A percentile compares a stretch with the other conserved stretches of the same genome.
Evolutionary conservation across 305 asterid genomes (phyloP).

Genomic region (Coffea humblotiana): DNA sequence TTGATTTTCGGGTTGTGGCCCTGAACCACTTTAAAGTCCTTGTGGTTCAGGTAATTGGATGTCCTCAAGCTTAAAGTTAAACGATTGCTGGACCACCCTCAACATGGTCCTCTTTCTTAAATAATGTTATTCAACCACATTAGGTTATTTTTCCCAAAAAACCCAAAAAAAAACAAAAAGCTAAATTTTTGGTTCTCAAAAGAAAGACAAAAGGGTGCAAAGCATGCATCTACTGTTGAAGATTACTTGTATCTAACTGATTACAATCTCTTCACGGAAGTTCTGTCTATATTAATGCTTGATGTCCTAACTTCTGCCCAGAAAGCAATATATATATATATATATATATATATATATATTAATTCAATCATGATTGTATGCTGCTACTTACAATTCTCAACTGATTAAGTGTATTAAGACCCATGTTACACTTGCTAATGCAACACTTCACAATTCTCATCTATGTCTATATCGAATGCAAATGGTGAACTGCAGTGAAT

Average conservation of each 20-base stretch:
- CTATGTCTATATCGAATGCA: too few relatives aligned
- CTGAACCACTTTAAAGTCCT: neutral
- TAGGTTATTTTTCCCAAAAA: neutral
- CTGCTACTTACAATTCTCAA: neutral
- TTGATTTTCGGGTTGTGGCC: neutral
- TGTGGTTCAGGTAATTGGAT: slow-evolving; percentile 1
- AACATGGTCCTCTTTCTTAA: neutral
- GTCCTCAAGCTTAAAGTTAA: slow-evolving; percentile 15
- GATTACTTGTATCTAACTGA: neutral
- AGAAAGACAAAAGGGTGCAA: neutral
- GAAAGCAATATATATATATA: neutral
- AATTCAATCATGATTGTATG: neutral
- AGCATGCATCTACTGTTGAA: neutral
- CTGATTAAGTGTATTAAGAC: neutral
- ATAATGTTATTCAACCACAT: neutral
- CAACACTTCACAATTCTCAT: too few relatives aligned
- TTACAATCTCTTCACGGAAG: neutral
- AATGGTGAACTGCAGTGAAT: too few relatives aligned
- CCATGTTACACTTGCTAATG: neutral
- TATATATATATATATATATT: neutral
- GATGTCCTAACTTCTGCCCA: neutral
- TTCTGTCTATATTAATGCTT: neutral
- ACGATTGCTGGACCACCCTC: neutral
- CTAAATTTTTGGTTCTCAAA: neutral
- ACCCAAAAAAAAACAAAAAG: too few relatives aligned